Percentiles rank a stretch among this genome's conserved stretches.
Conservation (phyloP, 441 rosid species). For the Viola pubescens region DNA sequence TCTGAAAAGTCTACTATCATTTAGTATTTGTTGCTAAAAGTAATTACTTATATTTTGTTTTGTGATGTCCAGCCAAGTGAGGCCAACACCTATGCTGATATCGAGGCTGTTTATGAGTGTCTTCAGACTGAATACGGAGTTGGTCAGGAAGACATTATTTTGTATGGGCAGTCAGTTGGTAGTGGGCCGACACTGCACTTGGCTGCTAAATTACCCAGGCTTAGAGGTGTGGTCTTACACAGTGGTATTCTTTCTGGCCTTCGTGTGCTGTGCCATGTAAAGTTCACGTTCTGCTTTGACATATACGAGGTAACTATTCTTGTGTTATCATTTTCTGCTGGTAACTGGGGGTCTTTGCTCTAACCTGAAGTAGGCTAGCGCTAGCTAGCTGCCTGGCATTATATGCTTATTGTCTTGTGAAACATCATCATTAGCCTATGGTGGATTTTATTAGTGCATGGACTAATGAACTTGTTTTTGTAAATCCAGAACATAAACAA, state of each 20-base stretch:
- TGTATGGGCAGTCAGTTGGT: conserved; percentile 97
- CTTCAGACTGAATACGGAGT: conserved; percentile 88
- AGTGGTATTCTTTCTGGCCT: conserved; percentile 98
- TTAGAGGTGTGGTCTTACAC: conserved; percentile 92
- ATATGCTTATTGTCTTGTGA: neutral
- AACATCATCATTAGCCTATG: neutral
- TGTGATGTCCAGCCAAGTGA: conserved; percentile 68
- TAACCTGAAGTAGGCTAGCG: too few relatives aligned
- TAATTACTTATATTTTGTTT: conserved; percentile 5
- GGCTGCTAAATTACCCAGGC: conserved; percentile 91
- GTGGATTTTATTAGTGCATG: neutral
- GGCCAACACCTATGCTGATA: conserved; percentile 87
- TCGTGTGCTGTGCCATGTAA: conserved; percentile 94
- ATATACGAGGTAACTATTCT: conserved; percentile 55
- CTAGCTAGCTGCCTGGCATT: too few relatives aligned
- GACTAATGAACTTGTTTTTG: conserved; percentile 1
- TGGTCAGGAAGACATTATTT: conserved; percentile 77
- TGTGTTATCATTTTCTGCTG: neutral
- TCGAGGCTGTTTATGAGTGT: conserved; percentile 89
- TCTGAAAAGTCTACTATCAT: neutral
- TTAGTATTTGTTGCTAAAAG: too few relatives aligned
- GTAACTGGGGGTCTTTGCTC: neutral
- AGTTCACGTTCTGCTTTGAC: conserved; percentile 77
- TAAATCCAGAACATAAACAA: conserved; percentile 70
- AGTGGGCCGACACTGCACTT: conserved; percentile 94